Percentiles rank a stretch among this genome's conserved stretches.
Evolutionary conservation across 768 basidiomycete genomes (phyloP).

Genomic region (Floccularia luteovirens): DNA sequence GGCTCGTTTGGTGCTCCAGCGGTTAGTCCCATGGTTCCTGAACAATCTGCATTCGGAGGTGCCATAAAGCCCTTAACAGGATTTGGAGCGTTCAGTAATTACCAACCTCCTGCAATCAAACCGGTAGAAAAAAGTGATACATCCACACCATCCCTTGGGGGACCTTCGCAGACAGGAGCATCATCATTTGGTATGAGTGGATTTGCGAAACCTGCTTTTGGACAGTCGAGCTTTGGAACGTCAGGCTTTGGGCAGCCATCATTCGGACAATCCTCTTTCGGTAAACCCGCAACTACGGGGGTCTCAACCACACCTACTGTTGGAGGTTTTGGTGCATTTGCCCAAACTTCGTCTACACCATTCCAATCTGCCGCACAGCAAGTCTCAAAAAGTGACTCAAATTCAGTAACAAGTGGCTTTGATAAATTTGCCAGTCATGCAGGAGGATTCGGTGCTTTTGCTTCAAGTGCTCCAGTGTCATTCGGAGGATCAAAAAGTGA

Average conservation of each 20-base stretch:
- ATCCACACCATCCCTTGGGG: too few species aligned
- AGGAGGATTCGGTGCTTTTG: conserved; percentile 19
- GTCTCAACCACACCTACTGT: not conserved
- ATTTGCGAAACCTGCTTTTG: conserved; percentile 27
- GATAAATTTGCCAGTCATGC: conserved; percentile 15
- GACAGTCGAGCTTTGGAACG: conserved; percentile 16
- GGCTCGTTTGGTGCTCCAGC: conserved; percentile 13
- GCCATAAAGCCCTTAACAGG: conserved; percentile 26
- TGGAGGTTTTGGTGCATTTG: conserved; percentile 2
- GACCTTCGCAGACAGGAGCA: too few species aligned
- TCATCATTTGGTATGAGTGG: conserved; percentile 6
- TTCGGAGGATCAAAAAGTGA: conserved; percentile 14
- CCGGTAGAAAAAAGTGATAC: too few species aligned
- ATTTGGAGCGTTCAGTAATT: conserved; percentile 25
- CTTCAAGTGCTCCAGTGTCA: conserved; percentile 18
- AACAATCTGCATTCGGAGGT: conserved; percentile 15
- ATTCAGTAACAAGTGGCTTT: too few species aligned
- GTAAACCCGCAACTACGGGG: conserved; percentile 15
- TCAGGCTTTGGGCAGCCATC: conserved; percentile 18
- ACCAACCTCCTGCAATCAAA: conserved; percentile 9
- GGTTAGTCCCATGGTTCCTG: conserved; percentile 10
- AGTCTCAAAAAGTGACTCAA: too few species aligned
- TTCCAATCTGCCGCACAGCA: too few species aligned
- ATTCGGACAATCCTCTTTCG: conserved; percentile 28
- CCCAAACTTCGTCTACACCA: conserved; percentile 14